phyloP scores from a whole-genome alignment of 345 rosid genomes.

The Syzygium oleosum region DNA sequence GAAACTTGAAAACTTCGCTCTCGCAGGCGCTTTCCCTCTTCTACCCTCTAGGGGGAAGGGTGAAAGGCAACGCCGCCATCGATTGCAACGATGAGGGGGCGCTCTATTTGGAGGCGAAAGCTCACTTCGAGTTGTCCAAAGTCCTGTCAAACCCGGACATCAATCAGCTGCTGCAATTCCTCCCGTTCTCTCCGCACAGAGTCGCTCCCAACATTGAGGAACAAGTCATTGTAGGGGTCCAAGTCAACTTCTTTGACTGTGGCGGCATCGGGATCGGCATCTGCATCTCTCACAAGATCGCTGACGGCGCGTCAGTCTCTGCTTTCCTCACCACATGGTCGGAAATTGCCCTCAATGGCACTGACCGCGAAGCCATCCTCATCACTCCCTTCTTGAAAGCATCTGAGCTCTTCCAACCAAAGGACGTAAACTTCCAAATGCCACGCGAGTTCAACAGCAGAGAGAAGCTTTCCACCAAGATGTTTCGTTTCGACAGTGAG shows the following conservation, averaged over 20 bases:
- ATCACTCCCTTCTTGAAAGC: not conserved
- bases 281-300: conserved; percentile 7
- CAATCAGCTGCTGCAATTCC: not conserved
- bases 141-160: not conserved
- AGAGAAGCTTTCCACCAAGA: not conserved
- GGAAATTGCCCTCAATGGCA: not conserved
- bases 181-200: not conserved
- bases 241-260: not conserved
- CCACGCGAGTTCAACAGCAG: not conserved
- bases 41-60: conserved; percentile 6
- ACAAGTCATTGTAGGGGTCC: not conserved
- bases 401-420: not conserved
- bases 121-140: not conserved
- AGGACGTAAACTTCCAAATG: not conserved
- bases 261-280: conserved; percentile 3
- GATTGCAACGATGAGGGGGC: conserved; percentile 3
- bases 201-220: not conserved
- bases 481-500: not conserved
- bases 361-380: not conserved
- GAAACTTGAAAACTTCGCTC: not conserved
- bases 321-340: not conserved
- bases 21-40: not conserved
- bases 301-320: not conserved
- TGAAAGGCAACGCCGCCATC: not conserved
- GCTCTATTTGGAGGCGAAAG: not conserved